Conservation (phyloP, 2,329 filamentous ascomycete species). For the Mycogone perniciosa region DNA sequence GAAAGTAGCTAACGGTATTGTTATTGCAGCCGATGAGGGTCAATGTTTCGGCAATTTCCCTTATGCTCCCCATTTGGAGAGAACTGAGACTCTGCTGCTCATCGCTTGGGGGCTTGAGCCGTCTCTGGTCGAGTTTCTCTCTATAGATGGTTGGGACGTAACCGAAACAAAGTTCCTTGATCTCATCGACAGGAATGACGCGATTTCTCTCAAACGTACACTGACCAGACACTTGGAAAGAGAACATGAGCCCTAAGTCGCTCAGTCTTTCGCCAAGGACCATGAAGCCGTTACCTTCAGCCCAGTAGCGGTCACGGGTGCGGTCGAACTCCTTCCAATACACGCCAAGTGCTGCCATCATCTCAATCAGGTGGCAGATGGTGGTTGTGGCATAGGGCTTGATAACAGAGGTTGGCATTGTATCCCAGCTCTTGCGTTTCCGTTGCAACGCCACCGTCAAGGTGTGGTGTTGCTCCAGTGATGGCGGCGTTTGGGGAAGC, state of each 20-base stretch:
- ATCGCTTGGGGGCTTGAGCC: slow-evolving; percentile 33
- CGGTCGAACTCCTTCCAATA: slow-evolving; percentile 55
- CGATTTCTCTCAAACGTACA: slow-evolving; percentile 43
- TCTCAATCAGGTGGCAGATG: slow-evolving; percentile 50
- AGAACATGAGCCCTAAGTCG: slow-evolving; percentile 50
- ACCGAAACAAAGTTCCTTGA: slow-evolving; percentile 52
- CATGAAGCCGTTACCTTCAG: slow-evolving; percentile 49
- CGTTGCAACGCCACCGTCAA: slow-evolving; percentile 42
- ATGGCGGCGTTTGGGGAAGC: slow-evolving; percentile 20
- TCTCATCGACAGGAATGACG: slow-evolving; percentile 45
- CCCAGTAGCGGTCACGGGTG: slow-evolving; percentile 44
- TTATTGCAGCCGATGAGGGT: slow-evolving; percentile 48
- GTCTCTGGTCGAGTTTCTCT: slow-evolving; percentile 31
- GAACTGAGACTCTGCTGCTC: slow-evolving; percentile 36
- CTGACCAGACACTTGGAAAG: slow-evolving; percentile 45
- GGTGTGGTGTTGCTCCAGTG: slow-evolving; percentile 29
- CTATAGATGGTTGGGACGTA: slow-evolving; percentile 49
- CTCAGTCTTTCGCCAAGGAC: slow-evolving; percentile 39
- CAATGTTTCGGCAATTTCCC: slow-evolving; percentile 47
- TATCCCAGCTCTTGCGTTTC: slow-evolving; percentile 44
- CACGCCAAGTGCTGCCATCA: slow-evolving; percentile 47
- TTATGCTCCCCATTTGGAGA: slow-evolving; percentile 42
- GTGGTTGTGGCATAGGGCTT: slow-evolving; percentile 49
- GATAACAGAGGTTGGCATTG: slow-evolving; percentile 41
- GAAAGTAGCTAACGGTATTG: slow-evolving; percentile 42